phyloP scores from a whole-genome alignment of 495 filamentous ascomycete species.

The Neurospora sp. region DNA sequence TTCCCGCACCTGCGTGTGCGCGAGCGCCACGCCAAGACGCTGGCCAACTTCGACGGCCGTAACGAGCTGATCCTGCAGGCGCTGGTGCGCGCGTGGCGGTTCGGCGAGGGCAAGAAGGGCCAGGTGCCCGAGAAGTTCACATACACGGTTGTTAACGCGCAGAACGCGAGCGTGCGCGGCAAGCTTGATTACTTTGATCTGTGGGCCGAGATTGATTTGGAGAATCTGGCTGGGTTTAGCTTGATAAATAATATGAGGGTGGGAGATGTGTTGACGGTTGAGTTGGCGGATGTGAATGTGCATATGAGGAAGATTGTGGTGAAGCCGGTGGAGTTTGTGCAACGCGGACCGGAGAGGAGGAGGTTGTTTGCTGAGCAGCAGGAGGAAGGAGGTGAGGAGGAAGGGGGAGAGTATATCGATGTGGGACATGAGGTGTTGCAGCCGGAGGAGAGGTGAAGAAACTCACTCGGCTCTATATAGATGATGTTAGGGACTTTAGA shows the following conservation, averaged over 20 bases:
- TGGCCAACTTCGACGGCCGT: constrained; percentile 22
- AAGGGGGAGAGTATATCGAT: background rate
- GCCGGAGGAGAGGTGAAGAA: background rate
- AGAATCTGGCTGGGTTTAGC: constrained; percentile 16
- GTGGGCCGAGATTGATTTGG: constrained; percentile 20
- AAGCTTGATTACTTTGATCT: constrained; percentile 31
- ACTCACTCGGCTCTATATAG: background rate
- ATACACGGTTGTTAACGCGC: constrained; percentile 32
- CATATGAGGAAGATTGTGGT: constrained; percentile 39
- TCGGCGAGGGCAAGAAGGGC: constrained; percentile 35
- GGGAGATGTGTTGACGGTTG: constrained; percentile 44
- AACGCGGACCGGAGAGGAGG: background rate
- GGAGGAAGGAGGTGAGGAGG: background rate
- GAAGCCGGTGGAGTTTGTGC: constrained; percentile 31
- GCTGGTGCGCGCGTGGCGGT: constrained; percentile 66
- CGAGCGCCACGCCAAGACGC: constrained; percentile 30
- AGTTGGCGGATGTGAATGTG: constrained; percentile 48
- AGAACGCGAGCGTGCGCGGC: constrained; percentile 13
- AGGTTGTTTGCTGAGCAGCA: background rate
- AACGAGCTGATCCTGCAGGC: constrained; percentile 56
- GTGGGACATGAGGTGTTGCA: background rate
- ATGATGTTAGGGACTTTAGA: background rate
- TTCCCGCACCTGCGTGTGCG: constrained; percentile 40
- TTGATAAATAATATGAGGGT: constrained; percentile 14
- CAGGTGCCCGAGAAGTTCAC: constrained; percentile 53